These are phyloP conservation scores for Spergularia marina DNA, from an alignment of 148 eudicot species.

Conservation along the genomic window DNA sequence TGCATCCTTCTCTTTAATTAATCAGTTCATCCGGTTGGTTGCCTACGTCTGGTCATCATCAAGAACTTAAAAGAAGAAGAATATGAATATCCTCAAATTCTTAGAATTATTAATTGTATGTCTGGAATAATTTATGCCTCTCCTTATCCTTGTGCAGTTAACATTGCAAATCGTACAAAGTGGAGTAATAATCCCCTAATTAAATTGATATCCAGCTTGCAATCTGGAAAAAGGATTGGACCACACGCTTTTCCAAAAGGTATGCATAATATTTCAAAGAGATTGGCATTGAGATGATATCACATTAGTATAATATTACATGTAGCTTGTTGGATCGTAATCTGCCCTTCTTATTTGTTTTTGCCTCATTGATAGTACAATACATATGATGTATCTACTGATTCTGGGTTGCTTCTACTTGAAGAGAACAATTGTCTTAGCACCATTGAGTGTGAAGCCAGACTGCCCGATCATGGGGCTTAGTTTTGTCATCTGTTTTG, in stretches of 20 bases:
- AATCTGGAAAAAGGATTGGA: slow-evolving; percentile 18
- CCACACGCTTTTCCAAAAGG: slow-evolving; percentile 28
- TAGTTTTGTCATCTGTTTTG: slow-evolving; percentile 2
- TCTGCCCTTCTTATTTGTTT: slow-evolving; percentile 18
- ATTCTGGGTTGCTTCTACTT: slow-evolving; percentile 7
- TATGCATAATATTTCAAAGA: slow-evolving; percentile 26
- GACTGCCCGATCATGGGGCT: slow-evolving; percentile 1
- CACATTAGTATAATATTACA: background rate
- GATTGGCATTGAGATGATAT: slow-evolving; percentile 17
- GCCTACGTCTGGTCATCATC: slow-evolving; percentile 11
- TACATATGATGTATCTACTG: slow-evolving; percentile 12
- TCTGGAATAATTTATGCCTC: background rate
- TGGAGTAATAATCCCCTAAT: slow-evolving; percentile 4
- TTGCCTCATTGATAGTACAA: background rate
- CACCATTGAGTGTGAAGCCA: slow-evolving; percentile 7
- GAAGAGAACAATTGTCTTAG: slow-evolving; percentile 15
- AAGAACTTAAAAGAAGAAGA: background rate
- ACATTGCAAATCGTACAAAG: slow-evolving; percentile 13
- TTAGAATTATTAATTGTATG: slow-evolving; percentile 15
- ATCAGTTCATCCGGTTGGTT: slow-evolving; percentile 10
- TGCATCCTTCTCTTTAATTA: slow-evolving; percentile 3
- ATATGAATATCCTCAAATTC: background rate
- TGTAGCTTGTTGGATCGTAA: slow-evolving; percentile 1
- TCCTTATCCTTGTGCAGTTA: slow-evolving; percentile 14
- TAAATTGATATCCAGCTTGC: slow-evolving; percentile 27